phyloP scores from a whole-genome alignment of 495 filamentous ascomycete genomes.

The Penicillium malachiteum region DNA sequence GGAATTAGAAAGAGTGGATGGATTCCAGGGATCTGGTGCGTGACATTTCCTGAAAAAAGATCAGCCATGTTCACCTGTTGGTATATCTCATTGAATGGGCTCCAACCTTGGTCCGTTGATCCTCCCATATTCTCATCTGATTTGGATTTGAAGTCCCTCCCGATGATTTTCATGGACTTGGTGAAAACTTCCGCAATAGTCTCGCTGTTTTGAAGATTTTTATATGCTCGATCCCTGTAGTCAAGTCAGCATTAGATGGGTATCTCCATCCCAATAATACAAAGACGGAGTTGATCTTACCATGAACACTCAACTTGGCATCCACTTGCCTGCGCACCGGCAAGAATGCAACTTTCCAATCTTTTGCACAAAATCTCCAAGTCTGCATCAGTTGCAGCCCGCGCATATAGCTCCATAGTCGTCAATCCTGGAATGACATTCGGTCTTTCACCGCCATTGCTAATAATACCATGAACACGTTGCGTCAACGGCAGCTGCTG shows the following conservation, averaged over 20 bases:
- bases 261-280: not conserved
- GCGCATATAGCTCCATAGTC: slow-evolving; percentile 38
- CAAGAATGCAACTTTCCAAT: slow-evolving; percentile 50
- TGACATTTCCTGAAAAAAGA: slow-evolving; percentile 43
- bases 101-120: not conserved
- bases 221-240: not conserved
- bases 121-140: not conserved
- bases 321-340: slow-evolving; percentile 26
- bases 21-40: slow-evolving; percentile 56
- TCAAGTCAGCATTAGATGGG: not conserved
- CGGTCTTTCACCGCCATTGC: slow-evolving; percentile 47
- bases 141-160: not conserved
- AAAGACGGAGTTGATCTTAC: not conserved
- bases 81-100: not conserved
- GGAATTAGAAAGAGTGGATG: slow-evolving; percentile 51
- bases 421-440: slow-evolving; percentile 58
- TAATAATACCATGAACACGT: slow-evolving; percentile 35
- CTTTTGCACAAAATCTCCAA: slow-evolving; percentile 41
- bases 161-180: not conserved
- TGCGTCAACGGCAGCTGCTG: slow-evolving; percentile 12
- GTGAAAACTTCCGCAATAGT: not conserved
- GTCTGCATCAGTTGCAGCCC: slow-evolving; percentile 33
- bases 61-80: not conserved
- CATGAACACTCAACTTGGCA: not conserved
- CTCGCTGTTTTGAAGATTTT: not conserved